phyloP scores from a whole-genome alignment of 83 land plant species.

The Picea abies region DNA sequence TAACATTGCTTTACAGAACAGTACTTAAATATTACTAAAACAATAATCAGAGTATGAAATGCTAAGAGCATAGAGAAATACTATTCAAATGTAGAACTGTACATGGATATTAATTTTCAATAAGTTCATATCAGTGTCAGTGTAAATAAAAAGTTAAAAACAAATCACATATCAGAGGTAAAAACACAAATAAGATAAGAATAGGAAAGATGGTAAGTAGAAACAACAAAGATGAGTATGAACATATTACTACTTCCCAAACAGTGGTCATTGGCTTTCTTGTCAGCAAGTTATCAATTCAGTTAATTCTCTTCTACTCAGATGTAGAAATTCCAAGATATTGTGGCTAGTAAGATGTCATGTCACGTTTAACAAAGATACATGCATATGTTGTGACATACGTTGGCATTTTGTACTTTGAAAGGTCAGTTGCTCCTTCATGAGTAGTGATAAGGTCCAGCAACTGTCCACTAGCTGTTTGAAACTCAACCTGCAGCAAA shows the following conservation, averaged over 20 bases:
- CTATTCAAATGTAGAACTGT: conserved; percentile 1
- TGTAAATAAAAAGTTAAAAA: background rate
- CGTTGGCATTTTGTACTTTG: conserved; percentile 82
- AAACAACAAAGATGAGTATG: background rate
- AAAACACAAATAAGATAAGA: background rate
- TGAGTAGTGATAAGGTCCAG: conserved; percentile 92
- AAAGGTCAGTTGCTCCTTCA: conserved; percentile 90
- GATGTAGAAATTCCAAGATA: background rate
- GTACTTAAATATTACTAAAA: background rate
- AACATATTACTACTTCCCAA: background rate
- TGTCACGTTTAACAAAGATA: background rate
- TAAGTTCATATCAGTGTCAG: background rate
- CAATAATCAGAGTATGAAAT: background rate
- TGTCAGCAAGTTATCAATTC: background rate
- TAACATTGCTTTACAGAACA: background rate
- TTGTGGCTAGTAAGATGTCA: background rate
- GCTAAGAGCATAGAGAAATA: background rate
- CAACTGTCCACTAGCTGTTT: conserved; percentile 96
- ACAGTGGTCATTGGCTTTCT: background rate
- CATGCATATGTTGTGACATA: conserved; percentile 35
- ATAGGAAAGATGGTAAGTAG: background rate
- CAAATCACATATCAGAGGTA: background rate
- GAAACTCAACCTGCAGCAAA: conserved; percentile 83
- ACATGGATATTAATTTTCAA: background rate
- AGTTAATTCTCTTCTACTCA: background rate